Percentiles rank a stretch among this genome's conserved stretches.
These are phyloP conservation scores for Aspergillus calidoustus DNA, from an alignment of 2,329 filamentous ascomycete species.

Conservation along the genomic window DNA sequence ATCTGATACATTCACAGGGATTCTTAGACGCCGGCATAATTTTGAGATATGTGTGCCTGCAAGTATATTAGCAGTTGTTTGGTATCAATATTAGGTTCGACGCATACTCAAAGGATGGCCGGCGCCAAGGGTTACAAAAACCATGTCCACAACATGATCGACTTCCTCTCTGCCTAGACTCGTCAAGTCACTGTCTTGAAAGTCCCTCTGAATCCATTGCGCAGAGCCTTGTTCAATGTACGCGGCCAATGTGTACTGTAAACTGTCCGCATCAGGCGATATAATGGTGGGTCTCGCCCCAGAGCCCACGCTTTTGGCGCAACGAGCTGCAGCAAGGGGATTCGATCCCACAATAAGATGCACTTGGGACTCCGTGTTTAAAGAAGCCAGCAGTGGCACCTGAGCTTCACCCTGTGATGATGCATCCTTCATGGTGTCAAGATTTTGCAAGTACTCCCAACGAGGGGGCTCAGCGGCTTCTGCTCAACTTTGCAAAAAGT, in stretches of 20 bases:
- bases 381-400: slow-evolving; percentile 45
- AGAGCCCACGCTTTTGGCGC: slow-evolving; percentile 76
- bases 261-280: slow-evolving; percentile 65
- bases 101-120: slow-evolving; percentile 55
- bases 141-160: slow-evolving; percentile 79
- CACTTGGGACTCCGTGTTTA: slow-evolving; percentile 52
- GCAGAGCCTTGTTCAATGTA: slow-evolving; percentile 49
- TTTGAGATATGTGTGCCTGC: slow-evolving; percentile 70
- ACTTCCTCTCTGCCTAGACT: slow-evolving; percentile 81
- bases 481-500: background rate
- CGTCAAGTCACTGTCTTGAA: slow-evolving; percentile 73
- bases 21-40: slow-evolving; percentile 76
- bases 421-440: slow-evolving; percentile 39
- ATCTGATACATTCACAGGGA: slow-evolving; percentile 93
- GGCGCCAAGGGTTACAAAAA: slow-evolving; percentile 76
- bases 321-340: slow-evolving; percentile 83
- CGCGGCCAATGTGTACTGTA: slow-evolving; percentile 61
- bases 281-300: slow-evolving; percentile 82
- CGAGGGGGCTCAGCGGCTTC: slow-evolving; percentile 11
- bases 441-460: slow-evolving; percentile 13
- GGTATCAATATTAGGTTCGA: slow-evolving; percentile 26
- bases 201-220: slow-evolving; percentile 54
- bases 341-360: slow-evolving; percentile 88
- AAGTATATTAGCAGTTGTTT: slow-evolving; percentile 26
- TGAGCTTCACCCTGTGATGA: slow-evolving; percentile 27